These are phyloP conservation scores for Coemansia sp. DNA, from an alignment of 192 early-diverging fungal genomes.

Conservation along the genomic window DNA sequence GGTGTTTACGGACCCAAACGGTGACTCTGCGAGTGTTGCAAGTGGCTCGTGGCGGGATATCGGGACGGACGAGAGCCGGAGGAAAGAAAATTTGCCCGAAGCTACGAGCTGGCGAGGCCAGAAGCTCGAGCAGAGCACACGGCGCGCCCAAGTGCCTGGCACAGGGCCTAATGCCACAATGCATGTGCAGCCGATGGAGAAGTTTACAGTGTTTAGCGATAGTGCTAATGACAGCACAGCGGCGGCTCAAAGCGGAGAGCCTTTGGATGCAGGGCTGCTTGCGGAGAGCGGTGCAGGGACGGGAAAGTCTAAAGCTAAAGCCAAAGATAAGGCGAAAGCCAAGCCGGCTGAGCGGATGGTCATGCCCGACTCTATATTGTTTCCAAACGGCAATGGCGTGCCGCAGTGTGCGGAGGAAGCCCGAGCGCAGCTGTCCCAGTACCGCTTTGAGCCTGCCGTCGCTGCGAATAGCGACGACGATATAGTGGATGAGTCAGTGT, in stretches of 20 bases:
- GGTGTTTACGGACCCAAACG: conserved; percentile 37
- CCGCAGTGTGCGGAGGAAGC: conserved; percentile 46
- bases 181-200: not conserved
- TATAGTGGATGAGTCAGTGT: conserved; percentile 23
- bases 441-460: conserved; percentile 17
- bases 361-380: conserved; percentile 32
- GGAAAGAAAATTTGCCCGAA: conserved; percentile 73
- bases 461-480: conserved; percentile 14
- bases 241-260: too few relatives aligned
- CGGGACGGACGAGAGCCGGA: conserved; percentile 57
- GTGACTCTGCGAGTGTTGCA: not conserved
- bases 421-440: conserved; percentile 24
- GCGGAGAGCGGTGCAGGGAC: conserved; percentile 5
- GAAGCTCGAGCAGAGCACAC: conserved; percentile 54
- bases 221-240: not conserved
- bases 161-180: too few relatives aligned
- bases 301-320: not conserved
- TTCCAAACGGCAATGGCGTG: conserved; percentile 24
- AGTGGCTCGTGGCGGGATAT: conserved; percentile 59
- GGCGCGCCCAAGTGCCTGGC: too few relatives aligned
- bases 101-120: conserved; percentile 62
- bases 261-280: not conserved
- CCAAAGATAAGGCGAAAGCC: conserved; percentile 10
- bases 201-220: conserved; percentile 50
- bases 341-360: conserved; percentile 30